These are phyloP conservation scores for Xylariaceae sp. DNA, from an alignment of 2,329 filamentous ascomycete species.

Conservation along the genomic window DNA sequence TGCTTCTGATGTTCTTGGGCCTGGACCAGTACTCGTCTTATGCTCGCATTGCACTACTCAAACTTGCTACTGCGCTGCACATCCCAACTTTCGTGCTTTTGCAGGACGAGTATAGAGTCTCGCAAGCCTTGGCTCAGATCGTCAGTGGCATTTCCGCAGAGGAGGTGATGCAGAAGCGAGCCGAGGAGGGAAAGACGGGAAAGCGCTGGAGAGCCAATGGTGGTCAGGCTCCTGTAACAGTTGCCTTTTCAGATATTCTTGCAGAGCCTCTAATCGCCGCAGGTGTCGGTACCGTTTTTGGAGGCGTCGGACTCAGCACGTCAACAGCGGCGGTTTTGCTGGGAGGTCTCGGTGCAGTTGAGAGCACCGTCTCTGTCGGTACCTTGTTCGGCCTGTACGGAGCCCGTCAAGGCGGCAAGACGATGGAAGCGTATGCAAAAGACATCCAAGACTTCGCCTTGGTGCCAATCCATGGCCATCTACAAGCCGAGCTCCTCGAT, in stretches of 20 bases:
- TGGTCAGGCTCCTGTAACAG: constrained; percentile 52
- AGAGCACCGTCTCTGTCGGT: constrained; percentile 76
- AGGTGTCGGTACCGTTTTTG: constrained; percentile 75
- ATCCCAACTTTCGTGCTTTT: constrained; percentile 63
- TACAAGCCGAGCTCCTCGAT: constrained; percentile 43
- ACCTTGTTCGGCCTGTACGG: constrained; percentile 91
- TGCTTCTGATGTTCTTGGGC: constrained; percentile 71
- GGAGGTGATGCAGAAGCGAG: constrained; percentile 60
- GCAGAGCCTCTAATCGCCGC: constrained; percentile 74
- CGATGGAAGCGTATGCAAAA: constrained; percentile 83
- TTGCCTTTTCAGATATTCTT: constrained; percentile 49
- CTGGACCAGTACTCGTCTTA: constrained; percentile 75
- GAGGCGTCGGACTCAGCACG: constrained; percentile 71
- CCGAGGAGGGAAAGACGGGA: constrained; percentile 62
- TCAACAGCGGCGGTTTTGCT: constrained; percentile 75
- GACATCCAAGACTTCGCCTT: constrained; percentile 90
- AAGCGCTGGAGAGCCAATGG: constrained; percentile 47
- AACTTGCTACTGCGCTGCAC: constrained; percentile 68
- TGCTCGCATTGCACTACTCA: constrained; percentile 68
- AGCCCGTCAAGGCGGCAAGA: constrained; percentile 75
- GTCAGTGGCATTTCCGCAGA: constrained; percentile 69
- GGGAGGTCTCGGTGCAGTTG: constrained; percentile 74
- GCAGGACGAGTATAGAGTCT: constrained; percentile 72
- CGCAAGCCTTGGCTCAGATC: constrained; percentile 69
- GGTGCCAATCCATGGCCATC: constrained; percentile 63